phyloP scores from a whole-genome alignment of 2,329 filamentous ascomycete genomes.

The Plenodomus biglobosus region DNA sequence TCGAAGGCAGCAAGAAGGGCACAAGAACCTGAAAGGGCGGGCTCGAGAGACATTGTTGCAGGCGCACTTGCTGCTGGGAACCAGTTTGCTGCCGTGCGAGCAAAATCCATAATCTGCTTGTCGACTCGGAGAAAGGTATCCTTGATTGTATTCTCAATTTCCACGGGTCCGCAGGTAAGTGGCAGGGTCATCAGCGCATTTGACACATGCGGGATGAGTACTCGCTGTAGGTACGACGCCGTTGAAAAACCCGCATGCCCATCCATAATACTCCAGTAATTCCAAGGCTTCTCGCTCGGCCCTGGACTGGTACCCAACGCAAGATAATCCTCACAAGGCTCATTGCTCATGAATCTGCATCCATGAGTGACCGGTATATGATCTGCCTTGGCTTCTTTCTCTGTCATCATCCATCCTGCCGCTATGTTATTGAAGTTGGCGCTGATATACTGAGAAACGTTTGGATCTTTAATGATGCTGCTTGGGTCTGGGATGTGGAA shows the following conservation, averaged over 20 bases:
- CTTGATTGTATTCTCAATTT: slow-evolving; percentile 59
- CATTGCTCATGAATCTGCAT: slow-evolving; percentile 32
- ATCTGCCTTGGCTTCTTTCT: slow-evolving; percentile 24
- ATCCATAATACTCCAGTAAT: slow-evolving; percentile 52
- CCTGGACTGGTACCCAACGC: slow-evolving; percentile 34
- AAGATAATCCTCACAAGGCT: slow-evolving; percentile 39
- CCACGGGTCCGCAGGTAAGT: slow-evolving; percentile 45
- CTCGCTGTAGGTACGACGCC: slow-evolving; percentile 43
- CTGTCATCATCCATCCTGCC: slow-evolving; percentile 32
- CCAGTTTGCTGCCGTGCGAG: slow-evolving; percentile 44
- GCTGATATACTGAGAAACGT: slow-evolving; percentile 22
- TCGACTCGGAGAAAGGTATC: slow-evolving; percentile 60
- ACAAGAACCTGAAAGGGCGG: slow-evolving; percentile 60
- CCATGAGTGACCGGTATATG: slow-evolving; percentile 40
- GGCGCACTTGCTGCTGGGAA: slow-evolving; percentile 37
- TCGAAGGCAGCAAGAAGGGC: slow-evolving; percentile 66
- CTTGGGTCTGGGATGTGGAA: slow-evolving; percentile 27
- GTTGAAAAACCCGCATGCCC: slow-evolving; percentile 55
- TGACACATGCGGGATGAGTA: slow-evolving; percentile 50
- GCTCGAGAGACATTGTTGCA: slow-evolving; percentile 34
- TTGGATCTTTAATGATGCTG: slow-evolving; percentile 21
- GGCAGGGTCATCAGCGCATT: slow-evolving; percentile 38
- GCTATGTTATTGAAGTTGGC: slow-evolving; percentile 30
- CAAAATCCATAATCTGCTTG: slow-evolving; percentile 54
- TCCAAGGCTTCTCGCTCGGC: slow-evolving; percentile 33